These are phyloP conservation scores for Akanthomyces lecanii DNA, from an alignment of 2,329 filamentous ascomycete species.

Conservation along the genomic window DNA sequence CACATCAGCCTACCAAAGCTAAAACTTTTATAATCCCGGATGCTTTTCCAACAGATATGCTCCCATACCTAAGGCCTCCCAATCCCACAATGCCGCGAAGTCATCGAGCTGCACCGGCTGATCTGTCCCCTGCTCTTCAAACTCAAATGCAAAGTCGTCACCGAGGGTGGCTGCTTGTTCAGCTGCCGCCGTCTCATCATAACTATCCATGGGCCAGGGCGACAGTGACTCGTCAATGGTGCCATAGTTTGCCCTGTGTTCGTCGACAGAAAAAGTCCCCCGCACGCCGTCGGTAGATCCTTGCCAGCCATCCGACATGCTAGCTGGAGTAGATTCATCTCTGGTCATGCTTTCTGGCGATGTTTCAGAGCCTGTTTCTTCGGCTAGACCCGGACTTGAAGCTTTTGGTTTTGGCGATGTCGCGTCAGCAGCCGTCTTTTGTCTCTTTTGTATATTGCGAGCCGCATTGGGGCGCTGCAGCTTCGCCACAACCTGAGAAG, in stretches of 20 bases:
- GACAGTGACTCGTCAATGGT: conserved; percentile 12
- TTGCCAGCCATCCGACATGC: conserved; percentile 9
- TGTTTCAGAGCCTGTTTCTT: conserved; percentile 4
- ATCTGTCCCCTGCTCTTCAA: neutral
- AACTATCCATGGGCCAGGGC: neutral
- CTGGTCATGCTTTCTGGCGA: conserved; percentile 4
- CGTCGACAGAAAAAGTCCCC: neutral
- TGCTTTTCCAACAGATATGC: neutral
- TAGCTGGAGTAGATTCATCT: neutral
- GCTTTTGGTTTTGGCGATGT: neutral
- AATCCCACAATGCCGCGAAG: conserved; percentile 13
- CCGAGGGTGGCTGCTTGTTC: neutral
- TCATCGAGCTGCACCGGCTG: neutral
- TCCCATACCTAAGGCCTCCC: conserved; percentile 10
- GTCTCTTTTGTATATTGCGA: neutral
- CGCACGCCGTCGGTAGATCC: neutral
- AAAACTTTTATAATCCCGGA: neutral
- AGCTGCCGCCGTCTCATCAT: neutral
- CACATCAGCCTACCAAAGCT: too few relatives aligned
- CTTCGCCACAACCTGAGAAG: neutral
- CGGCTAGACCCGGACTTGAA: neutral
- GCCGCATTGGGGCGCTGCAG: neutral
- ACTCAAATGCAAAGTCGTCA: neutral
- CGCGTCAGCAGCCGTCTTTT: neutral
- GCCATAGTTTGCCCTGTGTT: neutral